A percentile compares a stretch with the other conserved stretches of the same genome.
Evolutionary conservation across 108 stramenopile species (phyloP).

Genomic region (Discostella pseudostelligera): DNA sequence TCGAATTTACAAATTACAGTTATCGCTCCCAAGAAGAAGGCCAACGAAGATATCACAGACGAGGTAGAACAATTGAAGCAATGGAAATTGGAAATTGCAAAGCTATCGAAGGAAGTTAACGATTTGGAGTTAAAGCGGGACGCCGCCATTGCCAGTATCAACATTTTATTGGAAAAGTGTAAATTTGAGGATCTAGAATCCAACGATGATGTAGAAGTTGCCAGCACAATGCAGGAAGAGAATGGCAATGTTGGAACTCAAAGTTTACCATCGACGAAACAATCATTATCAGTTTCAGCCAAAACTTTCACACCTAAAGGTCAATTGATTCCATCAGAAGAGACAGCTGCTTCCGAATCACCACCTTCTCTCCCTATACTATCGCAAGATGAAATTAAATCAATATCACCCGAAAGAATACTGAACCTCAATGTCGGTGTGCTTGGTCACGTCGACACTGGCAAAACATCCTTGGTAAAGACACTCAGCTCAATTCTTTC

Average conservation of each 20-base stretch:
- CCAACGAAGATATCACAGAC: slow-evolving; percentile 20
- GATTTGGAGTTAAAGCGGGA: slow-evolving; percentile 23
- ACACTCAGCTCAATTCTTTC: slow-evolving; percentile 91
- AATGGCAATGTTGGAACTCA: background rate
- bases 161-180: slow-evolving; percentile 14
- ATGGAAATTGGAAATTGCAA: slow-evolving; percentile 32
- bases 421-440: slow-evolving; percentile 98
- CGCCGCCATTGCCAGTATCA: slow-evolving; percentile 13
- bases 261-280: background rate
- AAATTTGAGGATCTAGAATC: background rate
- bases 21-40: slow-evolving; percentile 71
- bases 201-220: slow-evolving; percentile 1
- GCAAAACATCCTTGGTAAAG: slow-evolving; percentile 96
- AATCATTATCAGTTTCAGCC: slow-evolving; percentile 1
- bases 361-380: slow-evolving; percentile 27
- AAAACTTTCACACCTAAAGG: background rate
- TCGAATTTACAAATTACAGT: slow-evolving; percentile 85
- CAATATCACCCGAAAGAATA: slow-evolving; percentile 50
- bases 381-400: slow-evolving; percentile 41
- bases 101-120: slow-evolving; percentile 27
- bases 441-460: slow-evolving; percentile 97
- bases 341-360: background rate
- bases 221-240: background rate
- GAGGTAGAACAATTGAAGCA: slow-evolving; percentile 31
- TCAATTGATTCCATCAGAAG: background rate